phyloP scores from a whole-genome alignment of 805 yeast genomes.

The Kazachstania viticola region DNA sequence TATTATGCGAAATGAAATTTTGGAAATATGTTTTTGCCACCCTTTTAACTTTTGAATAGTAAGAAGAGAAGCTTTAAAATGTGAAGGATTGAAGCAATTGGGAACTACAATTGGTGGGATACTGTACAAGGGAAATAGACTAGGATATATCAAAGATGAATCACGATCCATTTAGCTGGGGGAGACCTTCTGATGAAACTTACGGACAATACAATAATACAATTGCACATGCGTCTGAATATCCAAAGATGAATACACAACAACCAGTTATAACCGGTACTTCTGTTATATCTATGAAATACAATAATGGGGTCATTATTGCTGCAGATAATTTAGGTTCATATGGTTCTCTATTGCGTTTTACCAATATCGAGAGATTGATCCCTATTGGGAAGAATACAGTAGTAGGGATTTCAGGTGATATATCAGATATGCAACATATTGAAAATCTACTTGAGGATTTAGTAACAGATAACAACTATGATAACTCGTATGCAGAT shows the following conservation, averaged over 20 bases:
- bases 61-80: no score
- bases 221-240: conserved; percentile 55
- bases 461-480: conserved; percentile 64
- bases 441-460: conserved; percentile 65
- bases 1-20: no score
- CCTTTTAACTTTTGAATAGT: no score
- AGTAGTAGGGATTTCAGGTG: conserved; percentile 90
- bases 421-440: conserved; percentile 85
- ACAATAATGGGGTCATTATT: conserved; percentile 77
- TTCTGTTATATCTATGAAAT: conserved; percentile 85
- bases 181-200: conserved; percentile 74
- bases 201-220: conserved; percentile 72
- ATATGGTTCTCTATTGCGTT: conserved; percentile 85
- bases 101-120: no score
- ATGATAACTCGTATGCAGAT: conserved; percentile 42
- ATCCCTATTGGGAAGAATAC: conserved; percentile 76
- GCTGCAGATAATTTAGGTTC: conserved; percentile 94
- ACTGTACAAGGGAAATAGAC: no score
- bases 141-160: no score
- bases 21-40: no score
- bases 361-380: conserved; percentile 75
- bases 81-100: no score
- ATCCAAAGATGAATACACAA: conserved; percentile 80
- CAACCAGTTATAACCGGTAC: conserved; percentile 96
- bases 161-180: conserved; percentile 94